These are phyloP conservation scores for Abrus pulchellus DNA, from an alignment of 306 rosid species.

Conservation along the genomic window DNA sequence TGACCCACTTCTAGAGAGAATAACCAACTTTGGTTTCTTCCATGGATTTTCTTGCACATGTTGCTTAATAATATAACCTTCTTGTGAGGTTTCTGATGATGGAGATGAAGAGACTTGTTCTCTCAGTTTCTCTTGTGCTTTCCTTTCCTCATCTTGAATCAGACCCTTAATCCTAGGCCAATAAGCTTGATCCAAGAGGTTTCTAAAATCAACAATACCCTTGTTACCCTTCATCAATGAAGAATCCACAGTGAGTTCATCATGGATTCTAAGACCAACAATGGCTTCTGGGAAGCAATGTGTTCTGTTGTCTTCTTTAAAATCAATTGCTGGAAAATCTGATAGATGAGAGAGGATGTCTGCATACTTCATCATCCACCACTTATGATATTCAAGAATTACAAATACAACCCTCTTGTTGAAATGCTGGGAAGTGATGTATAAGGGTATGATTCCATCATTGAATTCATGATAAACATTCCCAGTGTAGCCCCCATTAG, in stretches of 20 bases:
- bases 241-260: constrained; percentile 77
- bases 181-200: constrained; percentile 76
- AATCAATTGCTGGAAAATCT: constrained; percentile 70
- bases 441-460: constrained; percentile 90
- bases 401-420: constrained; percentile 88
- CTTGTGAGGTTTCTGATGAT: constrained; percentile 44
- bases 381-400: constrained; percentile 81
- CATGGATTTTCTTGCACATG: constrained; percentile 31
- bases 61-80: neutral
- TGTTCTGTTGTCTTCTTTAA: constrained; percentile 65
- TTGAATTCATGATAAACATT: constrained; percentile 96
- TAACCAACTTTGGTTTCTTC: constrained; percentile 65
- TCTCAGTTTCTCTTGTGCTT: constrained; percentile 48
- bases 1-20: constrained; percentile 82
- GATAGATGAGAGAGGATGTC: constrained; percentile 82
- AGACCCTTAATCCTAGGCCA: constrained; percentile 73
- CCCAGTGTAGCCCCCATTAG: constrained; percentile 98
- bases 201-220: constrained; percentile 77
- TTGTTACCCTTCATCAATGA: constrained; percentile 66
- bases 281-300: constrained; percentile 92
- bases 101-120: constrained; percentile 44
- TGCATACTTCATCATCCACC: constrained; percentile 92
- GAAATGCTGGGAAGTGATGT: constrained; percentile 81
- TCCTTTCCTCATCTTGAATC: constrained; percentile 63
- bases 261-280: constrained; percentile 88